phyloP scores from a whole-genome alignment of 2,329 filamentous ascomycete species.

The Zasmidium citrigriseum region DNA sequence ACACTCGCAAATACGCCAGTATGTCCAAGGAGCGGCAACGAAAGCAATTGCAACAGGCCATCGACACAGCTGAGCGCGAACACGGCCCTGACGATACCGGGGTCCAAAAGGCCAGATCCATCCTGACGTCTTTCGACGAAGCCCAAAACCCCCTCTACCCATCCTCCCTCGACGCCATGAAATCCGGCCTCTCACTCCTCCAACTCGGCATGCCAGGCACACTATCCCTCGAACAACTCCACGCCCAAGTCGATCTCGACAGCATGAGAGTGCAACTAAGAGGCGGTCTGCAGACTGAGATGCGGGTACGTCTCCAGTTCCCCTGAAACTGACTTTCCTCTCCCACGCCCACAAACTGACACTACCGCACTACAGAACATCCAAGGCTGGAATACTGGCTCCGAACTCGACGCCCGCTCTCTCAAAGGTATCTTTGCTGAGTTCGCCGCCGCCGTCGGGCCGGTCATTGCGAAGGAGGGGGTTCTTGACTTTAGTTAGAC shows the following conservation, averaged over 20 bases:
- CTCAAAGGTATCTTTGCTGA: constrained; percentile 68
- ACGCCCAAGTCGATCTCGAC: constrained; percentile 57
- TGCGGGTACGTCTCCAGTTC: constrained; percentile 31
- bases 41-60: neutral
- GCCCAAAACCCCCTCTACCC: constrained; percentile 22
- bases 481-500: constrained; percentile 58
- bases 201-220: constrained; percentile 68
- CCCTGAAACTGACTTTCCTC: neutral
- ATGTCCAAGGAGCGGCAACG: constrained; percentile 38
- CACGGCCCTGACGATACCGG: constrained; percentile 12
- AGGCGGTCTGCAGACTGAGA: constrained; percentile 31
- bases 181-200: constrained; percentile 56
- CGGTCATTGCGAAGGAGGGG: constrained; percentile 57
- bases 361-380: constrained; percentile 47
- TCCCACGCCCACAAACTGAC: constrained; percentile 1
- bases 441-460: constrained; percentile 65
- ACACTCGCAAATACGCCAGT: constrained; percentile 58
- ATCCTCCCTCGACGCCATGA: constrained; percentile 28
- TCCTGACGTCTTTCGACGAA: constrained; percentile 9
- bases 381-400: constrained; percentile 59
- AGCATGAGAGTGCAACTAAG: constrained; percentile 57
- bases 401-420: constrained; percentile 47
- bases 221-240: constrained; percentile 56
- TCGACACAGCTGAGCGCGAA: neutral
- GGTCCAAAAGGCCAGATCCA: neutral